These are phyloP conservation scores for Narthecium ossifragum DNA, from an alignment of 106 monocot species.

Conservation along the genomic window DNA sequence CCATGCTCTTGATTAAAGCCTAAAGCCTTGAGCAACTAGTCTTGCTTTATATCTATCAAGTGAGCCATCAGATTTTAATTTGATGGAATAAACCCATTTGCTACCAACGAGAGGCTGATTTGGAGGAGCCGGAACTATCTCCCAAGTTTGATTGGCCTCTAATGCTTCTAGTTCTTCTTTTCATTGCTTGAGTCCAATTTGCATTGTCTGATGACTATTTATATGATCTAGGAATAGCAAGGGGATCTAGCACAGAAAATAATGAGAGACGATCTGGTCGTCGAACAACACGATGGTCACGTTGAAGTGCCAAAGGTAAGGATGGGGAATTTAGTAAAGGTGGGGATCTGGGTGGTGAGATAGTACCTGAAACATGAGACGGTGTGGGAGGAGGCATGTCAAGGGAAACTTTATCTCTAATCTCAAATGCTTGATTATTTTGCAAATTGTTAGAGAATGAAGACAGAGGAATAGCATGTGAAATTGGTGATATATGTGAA, in stretches of 20 bases:
- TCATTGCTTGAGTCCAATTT: constrained; percentile 17
- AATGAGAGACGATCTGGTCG: not conserved
- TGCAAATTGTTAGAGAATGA: constrained; percentile 13
- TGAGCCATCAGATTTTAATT: constrained; percentile 11
- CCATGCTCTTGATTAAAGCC: constrained; percentile 20
- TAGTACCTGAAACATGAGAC: not conserved
- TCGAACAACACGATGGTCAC: not conserved
- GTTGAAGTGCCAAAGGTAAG: not conserved
- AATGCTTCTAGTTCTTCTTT: constrained; percentile 13
- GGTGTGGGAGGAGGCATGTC: constrained; percentile 6
- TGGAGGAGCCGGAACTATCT: not conserved
- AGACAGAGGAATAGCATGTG: constrained; percentile 1
- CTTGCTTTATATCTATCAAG: constrained; percentile 22
- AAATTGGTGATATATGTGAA: not conserved
- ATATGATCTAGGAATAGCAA: constrained; percentile 7
- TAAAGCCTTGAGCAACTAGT: constrained; percentile 17
- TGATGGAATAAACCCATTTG: constrained; percentile 15
- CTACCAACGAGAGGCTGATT: not conserved
- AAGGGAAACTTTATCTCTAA: not conserved
- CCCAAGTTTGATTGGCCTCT: not conserved
- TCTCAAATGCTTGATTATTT: not conserved
- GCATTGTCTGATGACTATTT: constrained; percentile 9
- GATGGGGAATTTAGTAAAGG: not conserved
- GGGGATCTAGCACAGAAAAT: constrained; percentile 9
- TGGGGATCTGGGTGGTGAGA: not conserved